phyloP scores from a whole-genome alignment of 1,284 basidiomycete species.

The Cutaneotrichosporon arboriforme region DNA sequence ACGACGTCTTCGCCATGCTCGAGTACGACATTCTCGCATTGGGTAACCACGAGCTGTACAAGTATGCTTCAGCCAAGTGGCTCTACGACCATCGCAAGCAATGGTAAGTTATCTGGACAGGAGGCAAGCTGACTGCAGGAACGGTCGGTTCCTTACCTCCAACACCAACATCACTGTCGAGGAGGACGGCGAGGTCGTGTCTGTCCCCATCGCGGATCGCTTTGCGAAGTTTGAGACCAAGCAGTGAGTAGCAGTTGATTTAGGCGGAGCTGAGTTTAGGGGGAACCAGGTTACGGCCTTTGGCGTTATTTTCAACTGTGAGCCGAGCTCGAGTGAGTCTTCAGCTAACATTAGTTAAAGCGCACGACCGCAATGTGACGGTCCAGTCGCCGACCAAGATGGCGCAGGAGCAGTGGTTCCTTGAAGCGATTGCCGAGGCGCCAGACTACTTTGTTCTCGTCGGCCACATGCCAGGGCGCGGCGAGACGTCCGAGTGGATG shows the following conservation, averaged over 20 bases:
- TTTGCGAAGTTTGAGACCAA: conserved; percentile 69
- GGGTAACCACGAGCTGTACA: conserved; percentile 85
- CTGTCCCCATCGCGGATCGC: conserved; percentile 52
- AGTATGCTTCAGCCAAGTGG: conserved; percentile 67
- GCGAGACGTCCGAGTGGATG: conserved; percentile 53
- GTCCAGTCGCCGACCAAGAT: conserved; percentile 67
- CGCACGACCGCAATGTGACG: conserved; percentile 55
- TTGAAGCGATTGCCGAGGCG: conserved; percentile 67
- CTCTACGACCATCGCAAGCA: conserved; percentile 65
- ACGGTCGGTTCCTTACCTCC: conserved; percentile 71
- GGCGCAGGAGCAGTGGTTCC: conserved; percentile 65
- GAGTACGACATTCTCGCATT: conserved; percentile 79
- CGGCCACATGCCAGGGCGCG: conserved; percentile 46
- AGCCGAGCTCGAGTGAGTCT: conserved; percentile 9
- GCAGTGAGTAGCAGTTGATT: conserved; percentile 54
- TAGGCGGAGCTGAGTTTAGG: conserved; percentile 16
- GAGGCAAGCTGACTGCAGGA: conserved; percentile 38
- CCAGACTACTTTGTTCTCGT: conserved; percentile 65
- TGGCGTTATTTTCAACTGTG: conserved; percentile 66
- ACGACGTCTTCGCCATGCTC: conserved; percentile 68
- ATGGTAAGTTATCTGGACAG: conserved; percentile 24
- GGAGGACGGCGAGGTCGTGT: conserved; percentile 49
- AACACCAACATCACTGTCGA: conserved; percentile 78
- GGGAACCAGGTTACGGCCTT: conserved; percentile 69
- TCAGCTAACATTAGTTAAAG: conserved; percentile 29